phyloP scores from a whole-genome alignment of 768 basidiomycete genomes.

The Tephrocybe sp. region DNA sequence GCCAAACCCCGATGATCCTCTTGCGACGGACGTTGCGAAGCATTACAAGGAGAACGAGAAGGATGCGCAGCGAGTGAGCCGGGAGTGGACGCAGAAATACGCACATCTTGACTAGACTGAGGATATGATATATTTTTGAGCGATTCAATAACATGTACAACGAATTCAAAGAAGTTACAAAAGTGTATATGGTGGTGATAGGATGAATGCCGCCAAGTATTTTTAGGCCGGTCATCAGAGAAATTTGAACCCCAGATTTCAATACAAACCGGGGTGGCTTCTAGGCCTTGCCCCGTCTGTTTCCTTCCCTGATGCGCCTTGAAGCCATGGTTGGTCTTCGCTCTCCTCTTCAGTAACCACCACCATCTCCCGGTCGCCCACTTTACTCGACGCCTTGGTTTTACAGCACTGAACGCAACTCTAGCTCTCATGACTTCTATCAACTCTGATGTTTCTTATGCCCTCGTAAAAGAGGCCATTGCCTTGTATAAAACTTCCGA shows the following conservation, averaged over 20 bases:
- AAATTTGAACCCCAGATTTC: slow-evolving; percentile 27
- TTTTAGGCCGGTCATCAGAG: slow-evolving; percentile 19
- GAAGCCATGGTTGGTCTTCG: slow-evolving; percentile 12
- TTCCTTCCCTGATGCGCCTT: slow-evolving; percentile 19
- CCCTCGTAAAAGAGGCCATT: slow-evolving; percentile 21
- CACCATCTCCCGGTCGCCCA: slow-evolving; percentile 1
- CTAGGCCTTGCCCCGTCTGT: slow-evolving; percentile 12
- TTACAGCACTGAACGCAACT: neutral
- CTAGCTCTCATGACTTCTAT: slow-evolving; percentile 16
- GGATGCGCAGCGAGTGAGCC: slow-evolving; percentile 88
- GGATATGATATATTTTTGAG: neutral
- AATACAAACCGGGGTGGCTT: slow-evolving; percentile 17
- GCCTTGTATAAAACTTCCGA: slow-evolving; percentile 14
- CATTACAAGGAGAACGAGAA: slow-evolving; percentile 98
- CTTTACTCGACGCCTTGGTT: neutral
- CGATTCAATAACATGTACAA: neutral
- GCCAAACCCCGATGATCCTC: slow-evolving; percentile 95
- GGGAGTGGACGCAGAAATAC: slow-evolving; percentile 93
- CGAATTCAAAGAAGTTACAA: slow-evolving; percentile 8
- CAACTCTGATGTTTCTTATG: slow-evolving; percentile 23
- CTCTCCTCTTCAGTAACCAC: slow-evolving; percentile 9
- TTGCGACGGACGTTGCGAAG: slow-evolving; percentile 93
- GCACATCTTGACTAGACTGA: slow-evolving; percentile 37
- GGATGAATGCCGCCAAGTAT: slow-evolving; percentile 17
- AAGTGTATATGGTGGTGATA: slow-evolving; percentile 11